phyloP scores from a whole-genome alignment of 1,284 basidiomycete genomes.

The Coniophora puteana region DNA sequence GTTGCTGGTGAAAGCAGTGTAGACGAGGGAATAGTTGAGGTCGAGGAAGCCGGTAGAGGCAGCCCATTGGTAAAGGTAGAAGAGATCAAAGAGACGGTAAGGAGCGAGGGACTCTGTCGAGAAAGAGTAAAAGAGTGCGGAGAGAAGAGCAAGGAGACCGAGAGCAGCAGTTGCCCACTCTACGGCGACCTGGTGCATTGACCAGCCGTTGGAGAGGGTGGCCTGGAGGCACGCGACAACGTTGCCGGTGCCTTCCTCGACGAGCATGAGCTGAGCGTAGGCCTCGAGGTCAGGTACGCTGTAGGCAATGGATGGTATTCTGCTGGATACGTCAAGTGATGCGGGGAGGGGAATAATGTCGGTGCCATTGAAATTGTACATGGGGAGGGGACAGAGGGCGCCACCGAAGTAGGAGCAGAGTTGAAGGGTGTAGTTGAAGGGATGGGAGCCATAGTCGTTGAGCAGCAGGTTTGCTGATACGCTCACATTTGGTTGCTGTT shows the following conservation, averaged over 20 bases:
- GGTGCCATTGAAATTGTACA: slow-evolving; percentile 81
- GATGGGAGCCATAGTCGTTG: slow-evolving; percentile 78
- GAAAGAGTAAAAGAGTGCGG: slow-evolving; percentile 65
- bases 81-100: slow-evolving; percentile 73
- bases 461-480: slow-evolving; percentile 77
- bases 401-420: slow-evolving; percentile 75
- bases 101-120: slow-evolving; percentile 46
- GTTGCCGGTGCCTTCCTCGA: slow-evolving; percentile 61
- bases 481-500: slow-evolving; percentile 67
- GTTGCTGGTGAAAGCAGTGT: slow-evolving; percentile 78
- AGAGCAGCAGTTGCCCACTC: slow-evolving; percentile 76
- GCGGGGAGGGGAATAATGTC: slow-evolving; percentile 74
- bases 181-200: slow-evolving; percentile 70
- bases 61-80: slow-evolving; percentile 82
- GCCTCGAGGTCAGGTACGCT: slow-evolving; percentile 91
- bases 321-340: slow-evolving; percentile 45
- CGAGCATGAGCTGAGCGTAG: slow-evolving; percentile 79
- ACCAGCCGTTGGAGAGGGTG: slow-evolving; percentile 89
- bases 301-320: slow-evolving; percentile 81
- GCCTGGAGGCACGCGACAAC: slow-evolving; percentile 89
- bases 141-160: slow-evolving; percentile 63
- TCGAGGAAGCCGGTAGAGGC: slow-evolving; percentile 74
- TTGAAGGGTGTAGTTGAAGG: slow-evolving; percentile 75
- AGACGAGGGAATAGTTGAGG: slow-evolving; percentile 85
- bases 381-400: slow-evolving; percentile 84